phyloP scores from a whole-genome alignment of 345 rosid genomes.

The Eucalyptus erythrocorys region DNA sequence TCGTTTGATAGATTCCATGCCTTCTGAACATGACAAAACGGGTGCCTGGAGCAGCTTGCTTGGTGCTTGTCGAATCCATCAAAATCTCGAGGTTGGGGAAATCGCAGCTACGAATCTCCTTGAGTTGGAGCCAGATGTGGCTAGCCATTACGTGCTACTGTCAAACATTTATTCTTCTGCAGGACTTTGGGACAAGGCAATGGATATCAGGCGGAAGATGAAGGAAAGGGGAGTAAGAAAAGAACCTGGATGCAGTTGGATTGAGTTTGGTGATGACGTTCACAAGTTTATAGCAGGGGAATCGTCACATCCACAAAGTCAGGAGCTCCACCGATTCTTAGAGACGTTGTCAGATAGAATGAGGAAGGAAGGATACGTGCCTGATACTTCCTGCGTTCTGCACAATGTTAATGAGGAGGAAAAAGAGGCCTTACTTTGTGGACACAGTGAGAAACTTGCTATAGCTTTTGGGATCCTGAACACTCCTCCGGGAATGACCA shows the following conservation, averaged over 20 bases:
- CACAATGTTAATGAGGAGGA: constrained; percentile 71
- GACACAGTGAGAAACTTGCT: constrained; percentile 87
- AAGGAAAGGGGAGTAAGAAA: constrained; percentile 70
- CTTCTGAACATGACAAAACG: constrained; percentile 35
- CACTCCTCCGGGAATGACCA: constrained; percentile 53
- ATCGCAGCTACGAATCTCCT: constrained; percentile 56
- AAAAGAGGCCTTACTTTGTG: constrained; percentile 70
- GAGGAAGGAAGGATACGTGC: constrained; percentile 71
- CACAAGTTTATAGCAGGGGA: constrained; percentile 86
- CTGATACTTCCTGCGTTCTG: constrained; percentile 81
- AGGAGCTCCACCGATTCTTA: constrained; percentile 39
- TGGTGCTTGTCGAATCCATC: constrained; percentile 66
- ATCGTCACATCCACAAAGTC: constrained; percentile 63
- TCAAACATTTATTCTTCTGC: constrained; percentile 77
- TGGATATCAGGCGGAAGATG: constrained; percentile 61
- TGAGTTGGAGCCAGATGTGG: constrained; percentile 57
- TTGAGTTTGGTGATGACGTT: constrained; percentile 57
- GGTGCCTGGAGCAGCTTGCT: constrained; percentile 91
- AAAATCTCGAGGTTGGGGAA: constrained; percentile 71
- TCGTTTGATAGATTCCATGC: constrained; percentile 37
- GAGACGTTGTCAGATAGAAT: constrained; percentile 50
- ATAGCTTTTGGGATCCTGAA: constrained; percentile 78
- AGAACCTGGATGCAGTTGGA: constrained; percentile 98
- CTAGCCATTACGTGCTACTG: constrained; percentile 86
- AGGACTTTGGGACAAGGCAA: constrained; percentile 74